Percentiles rank a stretch among this genome's conserved stretches.
Conservation (phyloP, 2,329 filamentous ascomycete species). For the Stromatinia cepivora region DNA sequence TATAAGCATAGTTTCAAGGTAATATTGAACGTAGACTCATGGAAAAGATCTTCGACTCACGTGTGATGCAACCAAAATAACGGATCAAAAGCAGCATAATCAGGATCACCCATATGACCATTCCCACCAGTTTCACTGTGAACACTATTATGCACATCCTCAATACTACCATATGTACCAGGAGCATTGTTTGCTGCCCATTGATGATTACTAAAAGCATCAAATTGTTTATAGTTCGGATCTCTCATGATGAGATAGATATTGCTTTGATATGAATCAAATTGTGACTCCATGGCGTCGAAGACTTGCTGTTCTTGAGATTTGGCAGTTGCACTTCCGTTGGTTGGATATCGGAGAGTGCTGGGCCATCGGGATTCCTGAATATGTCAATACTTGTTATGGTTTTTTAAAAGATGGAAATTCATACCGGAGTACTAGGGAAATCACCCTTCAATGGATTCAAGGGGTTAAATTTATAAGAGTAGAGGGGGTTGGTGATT, state of each 20-base stretch:
- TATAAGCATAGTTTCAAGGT: neutral
- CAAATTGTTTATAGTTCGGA: conserved; percentile 64
- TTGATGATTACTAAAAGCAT: conserved; percentile 67
- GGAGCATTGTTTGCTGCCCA: conserved; percentile 46
- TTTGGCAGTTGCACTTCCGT: conserved; percentile 26
- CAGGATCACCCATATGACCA: conserved; percentile 70
- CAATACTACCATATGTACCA: conserved; percentile 44
- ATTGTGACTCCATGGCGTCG: conserved; percentile 32
- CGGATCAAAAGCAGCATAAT: conserved; percentile 76
- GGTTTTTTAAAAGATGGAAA: neutral
- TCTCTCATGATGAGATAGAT: conserved; percentile 35
- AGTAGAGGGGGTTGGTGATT: conserved; percentile 64
- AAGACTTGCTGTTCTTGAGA: conserved; percentile 32
- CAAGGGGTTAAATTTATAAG: conserved; percentile 58
- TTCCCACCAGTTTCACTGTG: conserved; percentile 55
- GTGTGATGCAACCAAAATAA: conserved; percentile 45
- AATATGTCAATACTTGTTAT: neutral
- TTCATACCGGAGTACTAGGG: conserved; percentile 24
- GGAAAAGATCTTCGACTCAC: conserved; percentile 22
- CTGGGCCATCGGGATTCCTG: conserved; percentile 31
- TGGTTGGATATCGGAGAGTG: conserved; percentile 34
- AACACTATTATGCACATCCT: conserved; percentile 63
- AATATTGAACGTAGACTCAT: neutral
- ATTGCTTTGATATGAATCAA: conserved; percentile 31
- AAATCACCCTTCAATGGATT: conserved; percentile 44